Percentiles rank a stretch among this genome's conserved stretches.
Conservation (phyloP, 768 basidiomycete species). For the Trametes cubensis region DNA sequence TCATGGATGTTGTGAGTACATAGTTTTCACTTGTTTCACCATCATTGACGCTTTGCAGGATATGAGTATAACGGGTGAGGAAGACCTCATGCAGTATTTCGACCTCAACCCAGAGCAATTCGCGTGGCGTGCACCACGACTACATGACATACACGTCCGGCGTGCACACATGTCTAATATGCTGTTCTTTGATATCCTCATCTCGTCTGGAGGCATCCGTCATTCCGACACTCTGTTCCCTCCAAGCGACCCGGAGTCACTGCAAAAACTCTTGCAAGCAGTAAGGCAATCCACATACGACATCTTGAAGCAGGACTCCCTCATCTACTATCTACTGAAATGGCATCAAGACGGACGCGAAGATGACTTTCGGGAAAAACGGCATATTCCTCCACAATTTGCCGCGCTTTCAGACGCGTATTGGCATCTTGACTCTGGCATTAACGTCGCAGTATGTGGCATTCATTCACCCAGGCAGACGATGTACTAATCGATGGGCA, state of each 20-base stretch:
- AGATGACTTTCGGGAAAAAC: slow-evolving; percentile 50
- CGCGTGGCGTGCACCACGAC: slow-evolving; percentile 58
- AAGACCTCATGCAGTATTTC: slow-evolving; percentile 40
- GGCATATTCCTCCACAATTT: slow-evolving; percentile 77
- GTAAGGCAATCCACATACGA: slow-evolving; percentile 70
- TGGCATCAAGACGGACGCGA: slow-evolving; percentile 72
- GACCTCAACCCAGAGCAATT: slow-evolving; percentile 55
- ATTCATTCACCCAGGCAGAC: not conserved
- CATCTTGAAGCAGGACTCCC: slow-evolving; percentile 74
- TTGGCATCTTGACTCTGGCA: slow-evolving; percentile 77
- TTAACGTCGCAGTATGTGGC: slow-evolving; percentile 60
- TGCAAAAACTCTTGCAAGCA: slow-evolving; percentile 60
- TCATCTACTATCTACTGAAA: slow-evolving; percentile 80
- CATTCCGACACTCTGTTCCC: slow-evolving; percentile 69
- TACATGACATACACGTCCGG: slow-evolving; percentile 62
- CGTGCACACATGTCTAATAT: slow-evolving; percentile 62
- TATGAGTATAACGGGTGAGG: slow-evolving; percentile 6
- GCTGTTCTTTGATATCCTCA: slow-evolving; percentile 75
- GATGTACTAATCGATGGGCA: slow-evolving; percentile 29
- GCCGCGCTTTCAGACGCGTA: slow-evolving; percentile 79
- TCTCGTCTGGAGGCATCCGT: slow-evolving; percentile 63
- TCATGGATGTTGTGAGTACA: slow-evolving; percentile 11
- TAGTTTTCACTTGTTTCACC: not conserved
- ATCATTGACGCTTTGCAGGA: slow-evolving; percentile 1
- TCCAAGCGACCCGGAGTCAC: slow-evolving; percentile 54